Base-by-base conservation (phyloP, 257 asterid genomes). In the Solanum medicagineum region DNA sequence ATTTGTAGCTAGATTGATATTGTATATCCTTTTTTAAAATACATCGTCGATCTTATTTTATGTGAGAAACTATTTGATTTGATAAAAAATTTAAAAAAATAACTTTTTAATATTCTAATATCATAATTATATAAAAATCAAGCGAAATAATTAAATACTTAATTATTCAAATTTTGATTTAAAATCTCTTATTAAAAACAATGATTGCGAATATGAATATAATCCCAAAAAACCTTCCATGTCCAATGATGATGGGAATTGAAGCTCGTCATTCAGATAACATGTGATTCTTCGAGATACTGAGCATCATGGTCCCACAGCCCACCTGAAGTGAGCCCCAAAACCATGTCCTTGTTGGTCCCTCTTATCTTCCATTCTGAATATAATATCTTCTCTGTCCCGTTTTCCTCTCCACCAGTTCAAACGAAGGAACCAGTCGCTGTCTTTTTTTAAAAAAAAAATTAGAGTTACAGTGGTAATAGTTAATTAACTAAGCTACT, bases 301-400 rank as follows among this genome's bases (percentile, higher is more conserved):
- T 68, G 14, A 65, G 13, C 59, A 22, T 6, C 13, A 7, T 7
- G 54, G 54, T 17, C 57, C 59, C 40, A 47, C 1, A 6, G 59
- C 81, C 81, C 81, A 75, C 81, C 81, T 75, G 81, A 75, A 75
- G 81, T 75, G 22, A 44, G 15, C 15, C 81, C 81, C 60, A 14
- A 47, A 24, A 47, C 60, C 81, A 45, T 74, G 60, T 74, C 22
- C 45, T 47, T 7, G 1, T 47, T 47, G 81, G 60, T 22, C 81
- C 45, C 62, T 0, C 81, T 75, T 75, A 75, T 75, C 81, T 75
- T 49, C 22, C 2, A 3, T 29, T 14, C 15, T 73, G 36, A 73
- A 45, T n/a, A 49, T 5, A 7, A 45, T 7, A 13, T 75, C 81
- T 22, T 22, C 2, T 47, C n/a, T 1, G 22, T 74, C 42, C 24